Evolutionary conservation across 2,329 filamentous ascomycete species (phyloP), one percentile per base, ranked within the genome.

Genomic region (Cladosporium sphaerospermum): DNA sequence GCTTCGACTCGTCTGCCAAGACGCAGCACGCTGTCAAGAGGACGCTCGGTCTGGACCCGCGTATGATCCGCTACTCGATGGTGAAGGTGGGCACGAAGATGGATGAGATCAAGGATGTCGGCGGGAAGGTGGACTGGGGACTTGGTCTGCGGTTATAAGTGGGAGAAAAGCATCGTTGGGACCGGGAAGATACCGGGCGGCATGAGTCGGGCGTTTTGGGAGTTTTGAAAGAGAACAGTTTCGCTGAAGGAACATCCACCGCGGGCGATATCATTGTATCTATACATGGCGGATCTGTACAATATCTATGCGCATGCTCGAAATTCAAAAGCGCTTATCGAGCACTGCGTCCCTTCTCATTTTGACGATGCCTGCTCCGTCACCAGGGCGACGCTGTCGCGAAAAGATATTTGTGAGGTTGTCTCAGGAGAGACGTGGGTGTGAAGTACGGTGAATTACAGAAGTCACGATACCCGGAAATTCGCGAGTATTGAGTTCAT

Each of bases 1-100:
- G 93, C 63, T 99, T 96, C 78, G 93, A 99, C 71, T 76, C 86
- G 53, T 86, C 84, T 55, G 75, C 84, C 7, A 71, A 76, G 47
- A 85, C 88, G 7, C 92, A 97, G 72, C 75, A 87, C 60, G 78
- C 83, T 41, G 80, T 99, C 39, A 80, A 85, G 57, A 79, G 79
- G 56, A 92, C 88, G 14, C 78, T 99, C 60, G 80, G 82, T 47
- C 78, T 95, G 61, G 93, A 99, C 73, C 92, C 93, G 39, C 79
- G 93, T 54, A 88, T 97, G 82, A 87, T 99, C 58, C 83, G 90
- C 55, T 86, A 91, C 64, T 85, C 84, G 23, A 84, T 92, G 56
- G 90, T 97, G 54, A 95, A 91, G 78, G 77, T 97, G 60, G 92
- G 91, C 8, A 73, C 76, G 55, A 84, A 78, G 66, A 70, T 85